Base-by-base conservation (phyloP, 2,329 filamentous ascomycete species). In the Penicillium italicum region DNA sequence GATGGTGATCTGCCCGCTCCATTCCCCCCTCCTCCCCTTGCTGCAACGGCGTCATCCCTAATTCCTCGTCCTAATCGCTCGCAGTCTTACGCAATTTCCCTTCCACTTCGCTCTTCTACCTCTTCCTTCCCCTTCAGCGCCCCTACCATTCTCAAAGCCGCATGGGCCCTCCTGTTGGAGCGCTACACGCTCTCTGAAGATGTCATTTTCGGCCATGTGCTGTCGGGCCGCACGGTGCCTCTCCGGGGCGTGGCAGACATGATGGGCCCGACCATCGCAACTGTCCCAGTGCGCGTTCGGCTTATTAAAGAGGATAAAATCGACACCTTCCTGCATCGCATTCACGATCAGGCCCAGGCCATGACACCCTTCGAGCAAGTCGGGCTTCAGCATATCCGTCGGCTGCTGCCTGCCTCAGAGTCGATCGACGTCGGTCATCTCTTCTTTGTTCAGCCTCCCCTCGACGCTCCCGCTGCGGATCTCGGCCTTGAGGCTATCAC, bases 401-500 rank as follows among this genome's bases (percentile, higher is more conserved):
- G 33, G 33, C 33, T 36, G 33, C 33, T 36, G 33, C 33, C 33
- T 36, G 33, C 33, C 33, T 36, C 33, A 36, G 33, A 36, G 33
- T 36, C 33, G 33, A 36, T 48, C 43, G 43, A 54, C 33, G 43
- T 41, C 22, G 43, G 43, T 22, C 43, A 54, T 36, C 51, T 54
- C 43, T 47, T 47, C 43, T 42, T 54, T 28, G 47, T 53, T 16
- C 50, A 53, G 24, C 33, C 33, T 36, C 33, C 33, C 16, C 16
- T 36, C 33, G 33, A 36, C 50, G 33, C 45, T 18, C 20, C 12
- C 20, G n/a, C 22, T 26, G 33, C 45, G 26, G 45, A 26, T 28
- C 45, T 48, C 45, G 45, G 30, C 20, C 31, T 48, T 18, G 45
- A 48, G 31, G 33, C 45, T 38, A 36, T 48, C 45, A 22, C 45